Evolutionary conservation across 2,329 filamentous ascomycete genomes (phyloP).

Genomic region (Boeremia exigua): DNA sequence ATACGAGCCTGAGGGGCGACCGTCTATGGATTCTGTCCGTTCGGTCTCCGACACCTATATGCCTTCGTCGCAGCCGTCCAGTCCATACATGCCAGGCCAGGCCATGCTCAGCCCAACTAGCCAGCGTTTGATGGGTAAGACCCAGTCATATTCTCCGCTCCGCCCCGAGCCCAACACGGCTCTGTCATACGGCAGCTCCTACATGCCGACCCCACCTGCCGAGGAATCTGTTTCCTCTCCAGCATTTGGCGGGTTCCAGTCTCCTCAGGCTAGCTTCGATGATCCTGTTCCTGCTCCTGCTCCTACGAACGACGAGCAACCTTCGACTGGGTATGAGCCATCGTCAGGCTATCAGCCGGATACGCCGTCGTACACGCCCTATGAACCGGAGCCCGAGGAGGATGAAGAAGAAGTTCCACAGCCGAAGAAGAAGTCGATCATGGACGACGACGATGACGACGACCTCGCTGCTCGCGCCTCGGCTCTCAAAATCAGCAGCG

Average conservation of each 20-base stretch:
- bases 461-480: conserved; percentile 62
- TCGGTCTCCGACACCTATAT: conserved; percentile 41
- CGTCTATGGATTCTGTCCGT: conserved; percentile 47
- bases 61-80: conserved; percentile 34
- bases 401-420: conserved; percentile 50
- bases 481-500: conserved; percentile 50
- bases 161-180: conserved; percentile 33
- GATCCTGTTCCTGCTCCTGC: conserved; percentile 14
- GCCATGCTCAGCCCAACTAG: conserved; percentile 38
- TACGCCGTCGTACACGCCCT: conserved; percentile 53
- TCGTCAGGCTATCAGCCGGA: conserved; percentile 38
- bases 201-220: conserved; percentile 35
- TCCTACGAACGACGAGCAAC: conserved; percentile 12
- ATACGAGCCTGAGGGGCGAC: conserved; percentile 53
- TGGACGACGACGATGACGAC: conserved; percentile 83
- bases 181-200: conserved; percentile 38
- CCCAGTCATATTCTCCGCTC: conserved; percentile 42
- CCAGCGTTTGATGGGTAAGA: conserved; percentile 33
- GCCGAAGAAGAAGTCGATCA: conserved; percentile 73
- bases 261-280: conserved; percentile 36
- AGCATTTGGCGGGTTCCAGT: conserved; percentile 37
- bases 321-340: conserved; percentile 32
- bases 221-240: conserved; percentile 29
- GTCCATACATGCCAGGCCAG: conserved; percentile 40
- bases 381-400: conserved; percentile 59